Evolutionary conservation across 2,329 filamentous ascomycete species (phyloP).

Genomic region (Cytospora piceicola): DNA sequence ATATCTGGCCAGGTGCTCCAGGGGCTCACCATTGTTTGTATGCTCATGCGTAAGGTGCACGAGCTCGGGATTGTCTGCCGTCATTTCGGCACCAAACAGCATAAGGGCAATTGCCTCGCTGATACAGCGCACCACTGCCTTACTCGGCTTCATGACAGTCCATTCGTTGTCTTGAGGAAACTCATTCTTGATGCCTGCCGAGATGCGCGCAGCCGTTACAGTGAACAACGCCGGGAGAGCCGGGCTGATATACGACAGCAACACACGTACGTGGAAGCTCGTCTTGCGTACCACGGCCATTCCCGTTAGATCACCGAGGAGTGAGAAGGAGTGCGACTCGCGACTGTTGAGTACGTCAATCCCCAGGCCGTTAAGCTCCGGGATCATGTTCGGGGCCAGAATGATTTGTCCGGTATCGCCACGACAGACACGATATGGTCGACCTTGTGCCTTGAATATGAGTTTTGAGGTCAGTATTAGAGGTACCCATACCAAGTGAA

Average conservation of each 20-base stretch:
- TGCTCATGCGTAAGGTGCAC: not conserved
- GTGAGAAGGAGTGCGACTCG: not conserved
- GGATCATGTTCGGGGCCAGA: not conserved
- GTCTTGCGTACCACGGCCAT: not conserved
- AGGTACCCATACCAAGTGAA: not conserved
- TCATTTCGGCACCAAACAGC: not conserved
- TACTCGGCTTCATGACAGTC: constrained; percentile 2
- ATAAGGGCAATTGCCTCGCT: constrained; percentile 1
- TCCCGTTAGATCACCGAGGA: not conserved
- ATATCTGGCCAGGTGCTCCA: not conserved
- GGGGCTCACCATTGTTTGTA: not conserved
- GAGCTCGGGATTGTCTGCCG: not conserved
- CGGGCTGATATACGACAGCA: constrained; percentile 4
- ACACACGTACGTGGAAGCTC: not conserved
- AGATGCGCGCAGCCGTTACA: not conserved
- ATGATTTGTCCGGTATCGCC: not conserved
- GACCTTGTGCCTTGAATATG: not conserved
- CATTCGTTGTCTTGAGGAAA: not conserved
- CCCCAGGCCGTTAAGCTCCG: not conserved
- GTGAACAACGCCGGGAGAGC: not conserved
- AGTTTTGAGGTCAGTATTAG: not conserved
- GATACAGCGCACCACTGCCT: not conserved
- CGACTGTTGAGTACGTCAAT: not conserved
- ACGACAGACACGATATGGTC: not conserved
- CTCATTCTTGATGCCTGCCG: not conserved